A percentile compares a stretch with the other conserved stretches of the same genome.
Evolutionary conservation across 148 eudicot genomes (phyloP).

Genomic region (Diospyros kaki): DNA sequence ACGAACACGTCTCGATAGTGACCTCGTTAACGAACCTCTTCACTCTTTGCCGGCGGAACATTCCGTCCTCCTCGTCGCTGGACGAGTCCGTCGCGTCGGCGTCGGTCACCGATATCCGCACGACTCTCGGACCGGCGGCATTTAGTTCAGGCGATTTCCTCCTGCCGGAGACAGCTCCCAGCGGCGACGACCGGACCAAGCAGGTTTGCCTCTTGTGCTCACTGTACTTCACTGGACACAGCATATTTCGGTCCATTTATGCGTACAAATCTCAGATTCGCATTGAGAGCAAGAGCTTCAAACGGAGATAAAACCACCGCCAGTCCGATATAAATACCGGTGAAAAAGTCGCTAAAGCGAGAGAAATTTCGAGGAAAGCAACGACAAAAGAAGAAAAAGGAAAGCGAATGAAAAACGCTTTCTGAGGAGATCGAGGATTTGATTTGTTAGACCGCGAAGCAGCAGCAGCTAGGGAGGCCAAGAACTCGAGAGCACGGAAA

Average conservation of each 20-base stretch:
- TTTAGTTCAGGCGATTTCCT: not conserved
- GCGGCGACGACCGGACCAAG: not conserved
- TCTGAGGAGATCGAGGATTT: not conserved
- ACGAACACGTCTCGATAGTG: conserved; percentile 27
- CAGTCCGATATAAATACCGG: no score
- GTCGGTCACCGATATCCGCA: conserved; percentile 64
- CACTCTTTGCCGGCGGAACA: conserved; percentile 29
- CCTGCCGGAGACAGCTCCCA: not conserved
- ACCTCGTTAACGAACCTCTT: conserved; percentile 54
- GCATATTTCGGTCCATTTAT: conserved; percentile 16
- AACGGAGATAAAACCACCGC: no score
- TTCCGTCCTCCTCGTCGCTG: conserved; percentile 41
- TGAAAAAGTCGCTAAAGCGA: not conserved
- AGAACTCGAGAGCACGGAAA: not conserved
- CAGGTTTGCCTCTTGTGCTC: conserved; percentile 48
- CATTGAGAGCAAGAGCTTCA: conserved; percentile 24
- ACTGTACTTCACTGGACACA: conserved; percentile 37
- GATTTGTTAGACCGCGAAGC: not conserved
- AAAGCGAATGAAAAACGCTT: conserved; percentile 4
- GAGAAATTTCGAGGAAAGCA: conserved; percentile 23
- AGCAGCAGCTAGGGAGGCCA: no score
- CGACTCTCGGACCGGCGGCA: conserved; percentile 24
- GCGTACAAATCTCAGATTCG: conserved; percentile 18
- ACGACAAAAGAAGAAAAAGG: conserved; percentile 9
- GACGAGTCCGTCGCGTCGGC: conserved; percentile 78